Conservation (phyloP, 23 red algal species). For the Gracilaria caudata region DNA sequence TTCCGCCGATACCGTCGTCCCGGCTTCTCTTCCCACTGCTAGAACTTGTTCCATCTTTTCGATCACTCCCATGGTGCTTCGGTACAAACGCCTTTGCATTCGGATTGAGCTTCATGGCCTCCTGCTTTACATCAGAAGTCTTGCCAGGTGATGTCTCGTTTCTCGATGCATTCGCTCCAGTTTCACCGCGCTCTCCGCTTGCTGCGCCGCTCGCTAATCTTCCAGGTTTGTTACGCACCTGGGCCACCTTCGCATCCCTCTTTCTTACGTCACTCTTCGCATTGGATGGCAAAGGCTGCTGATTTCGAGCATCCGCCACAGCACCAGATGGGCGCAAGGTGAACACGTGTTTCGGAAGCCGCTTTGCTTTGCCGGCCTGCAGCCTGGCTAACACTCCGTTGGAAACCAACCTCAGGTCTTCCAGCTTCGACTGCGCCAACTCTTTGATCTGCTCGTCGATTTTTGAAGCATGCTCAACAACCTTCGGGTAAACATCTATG, state of each 20-base stretch:
- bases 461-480: conserved; percentile 47
- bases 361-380: conserved; percentile 44
- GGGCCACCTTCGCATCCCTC: not conserved
- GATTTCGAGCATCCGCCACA: not conserved
- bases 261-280: not conserved
- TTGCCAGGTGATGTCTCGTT: not conserved
- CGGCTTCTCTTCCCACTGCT: conserved; percentile 9
- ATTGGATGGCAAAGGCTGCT: not conserved
- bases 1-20: not conserved
- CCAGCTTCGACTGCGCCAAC: conserved; percentile 30
- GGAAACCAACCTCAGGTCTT: conserved; percentile 38
- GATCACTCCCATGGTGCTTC: not conserved
- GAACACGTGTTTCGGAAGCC: conserved; percentile 48
- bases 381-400: conserved; percentile 52
- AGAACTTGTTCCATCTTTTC: not conserved
- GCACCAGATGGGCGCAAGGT: conserved; percentile 15
- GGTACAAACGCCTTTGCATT: conserved; percentile 3
- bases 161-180: not conserved
- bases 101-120: conserved; percentile 15
- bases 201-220: not conserved
- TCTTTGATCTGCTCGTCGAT: conserved; percentile 34
- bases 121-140: not conserved
- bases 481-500: conserved; percentile 53
- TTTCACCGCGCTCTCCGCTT: not conserved
- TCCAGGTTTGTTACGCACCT: not conserved